Base-by-base conservation (phyloP, 2,329 filamentous ascomycete genomes). In the Coniella vitis region DNA sequence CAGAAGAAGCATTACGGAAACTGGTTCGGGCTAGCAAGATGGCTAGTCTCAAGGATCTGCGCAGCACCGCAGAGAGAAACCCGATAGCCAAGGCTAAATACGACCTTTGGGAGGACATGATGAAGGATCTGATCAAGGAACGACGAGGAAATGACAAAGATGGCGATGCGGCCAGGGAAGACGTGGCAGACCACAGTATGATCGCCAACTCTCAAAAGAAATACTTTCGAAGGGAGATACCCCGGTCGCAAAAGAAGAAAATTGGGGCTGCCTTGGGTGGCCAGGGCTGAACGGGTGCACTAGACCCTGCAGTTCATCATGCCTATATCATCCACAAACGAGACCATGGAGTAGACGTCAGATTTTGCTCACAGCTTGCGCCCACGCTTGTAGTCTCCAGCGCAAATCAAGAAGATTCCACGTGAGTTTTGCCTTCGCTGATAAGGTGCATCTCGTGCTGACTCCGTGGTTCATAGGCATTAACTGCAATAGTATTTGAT, bases 41-140 rank as follows among this genome's bases (percentile, higher is more conserved):
- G 56, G 77, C 79, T 43, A 79, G 78, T 56, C 79, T 83, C 56
- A 83, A 83, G 60, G 80, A 83, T 58, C 73, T 81, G 38, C 79
- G 76, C 56, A 69, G 73, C 2, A 63, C 75, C 2, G 78, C 81
- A 2, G 70, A 77, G 55, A 70, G 71, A 47, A 73, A 80, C 56
- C 60, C 65, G 2, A 65, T 72, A 17, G 76, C 74, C 38, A 76
- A 75, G 56, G 69, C 77, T 53, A 70, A 79, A 14, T 78, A 83
- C 57, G 66, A 75, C 7, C 64, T 81, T 4, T 84, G 81, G 80
- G 79, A 84, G 62, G 62, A 67, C 12, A 74, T 78, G 1, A 83
- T 84, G 79, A 71, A 72, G 44, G 72, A 75, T 36, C 69, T 83
- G 38, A 70, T 81, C 51, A 65, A 69, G 41, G 62, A 64, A 17